These are phyloP conservation scores for Diplodia seriata DNA, from an alignment of 2,329 filamentous ascomycete genomes.

Conservation along the genomic window DNA sequence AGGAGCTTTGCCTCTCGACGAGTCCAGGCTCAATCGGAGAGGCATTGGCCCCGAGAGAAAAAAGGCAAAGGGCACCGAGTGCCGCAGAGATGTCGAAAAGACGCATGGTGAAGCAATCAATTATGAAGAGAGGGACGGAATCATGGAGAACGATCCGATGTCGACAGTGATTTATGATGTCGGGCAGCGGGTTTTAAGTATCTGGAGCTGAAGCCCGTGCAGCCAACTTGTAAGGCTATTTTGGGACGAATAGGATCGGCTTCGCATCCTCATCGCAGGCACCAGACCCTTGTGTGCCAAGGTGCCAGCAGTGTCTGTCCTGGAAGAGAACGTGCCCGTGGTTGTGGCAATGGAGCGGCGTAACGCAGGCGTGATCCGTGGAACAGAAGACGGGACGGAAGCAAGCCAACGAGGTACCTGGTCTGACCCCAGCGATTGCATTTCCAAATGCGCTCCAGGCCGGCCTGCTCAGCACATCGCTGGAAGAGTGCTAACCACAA, in stretches of 20 bases:
- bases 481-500: neutral
- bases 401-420: slow-evolving; percentile 10
- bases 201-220: neutral
- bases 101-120: slow-evolving; percentile 7
- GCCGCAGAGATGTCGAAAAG: slow-evolving; percentile 3
- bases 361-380: slow-evolving; percentile 26
- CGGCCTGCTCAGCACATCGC: neutral
- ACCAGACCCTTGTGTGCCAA: slow-evolving; percentile 13
- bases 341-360: slow-evolving; percentile 1
- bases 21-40: slow-evolving; percentile 6
- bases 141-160: neutral
- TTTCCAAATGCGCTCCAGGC: slow-evolving; percentile 3
- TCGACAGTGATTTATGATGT: neutral
- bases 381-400: slow-evolving; percentile 21
- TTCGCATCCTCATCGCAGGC: slow-evolving; percentile 8
- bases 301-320: slow-evolving; percentile 6
- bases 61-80: slow-evolving; percentile 7
- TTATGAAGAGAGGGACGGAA: slow-evolving; percentile 4
- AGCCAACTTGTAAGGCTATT: neutral
- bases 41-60: slow-evolving; percentile 13
- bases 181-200: slow-evolving; percentile 4
- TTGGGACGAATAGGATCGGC: neutral
- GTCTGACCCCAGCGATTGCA: neutral
- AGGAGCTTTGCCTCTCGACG: slow-evolving; percentile 11
- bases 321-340: slow-evolving; percentile 21